Conservation (phyloP, 768 basidiomycete genomes). For the Leucocoprinus leucothites region DNA sequence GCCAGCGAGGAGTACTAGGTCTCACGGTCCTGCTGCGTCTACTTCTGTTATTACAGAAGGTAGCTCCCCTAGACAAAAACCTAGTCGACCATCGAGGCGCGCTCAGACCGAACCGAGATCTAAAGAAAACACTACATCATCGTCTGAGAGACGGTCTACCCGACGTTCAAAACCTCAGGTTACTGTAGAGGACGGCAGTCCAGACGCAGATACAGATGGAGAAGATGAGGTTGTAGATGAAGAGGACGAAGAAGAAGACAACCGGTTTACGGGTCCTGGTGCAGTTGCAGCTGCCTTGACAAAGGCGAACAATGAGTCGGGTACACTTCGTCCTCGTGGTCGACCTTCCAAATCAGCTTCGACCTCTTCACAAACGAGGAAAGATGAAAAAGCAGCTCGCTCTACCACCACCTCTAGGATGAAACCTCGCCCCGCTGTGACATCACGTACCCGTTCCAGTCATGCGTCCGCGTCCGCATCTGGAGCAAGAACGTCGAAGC, state of each 20-base stretch:
- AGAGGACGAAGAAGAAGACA: slow-evolving; percentile 6
- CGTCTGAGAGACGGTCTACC: background rate
- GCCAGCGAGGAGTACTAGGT: slow-evolving; percentile 2
- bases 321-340: background rate
- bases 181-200: background rate
- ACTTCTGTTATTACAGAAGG: background rate
- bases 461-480: background rate
- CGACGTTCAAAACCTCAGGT: background rate
- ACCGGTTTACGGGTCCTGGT: background rate
- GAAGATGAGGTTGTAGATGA: background rate
- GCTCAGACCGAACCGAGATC: background rate
- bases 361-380: background rate
- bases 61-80: background rate
- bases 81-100: background rate
- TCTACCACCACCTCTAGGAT: background rate
- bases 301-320: background rate
- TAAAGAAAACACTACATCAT: background rate
- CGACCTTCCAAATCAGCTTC: background rate
- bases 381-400: background rate
- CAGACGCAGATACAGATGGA: background rate
- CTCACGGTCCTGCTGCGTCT: background rate
- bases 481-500: background rate
- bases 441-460: background rate
- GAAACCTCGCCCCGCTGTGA: background rate
- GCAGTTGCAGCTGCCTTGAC: slow-evolving; percentile 8